A percentile compares a stretch with the other conserved stretches of the same genome.
Evolutionary conservation across 2,329 filamentous ascomycete genomes (phyloP).

Genomic region (Ceratocystis alfenasii): DNA sequence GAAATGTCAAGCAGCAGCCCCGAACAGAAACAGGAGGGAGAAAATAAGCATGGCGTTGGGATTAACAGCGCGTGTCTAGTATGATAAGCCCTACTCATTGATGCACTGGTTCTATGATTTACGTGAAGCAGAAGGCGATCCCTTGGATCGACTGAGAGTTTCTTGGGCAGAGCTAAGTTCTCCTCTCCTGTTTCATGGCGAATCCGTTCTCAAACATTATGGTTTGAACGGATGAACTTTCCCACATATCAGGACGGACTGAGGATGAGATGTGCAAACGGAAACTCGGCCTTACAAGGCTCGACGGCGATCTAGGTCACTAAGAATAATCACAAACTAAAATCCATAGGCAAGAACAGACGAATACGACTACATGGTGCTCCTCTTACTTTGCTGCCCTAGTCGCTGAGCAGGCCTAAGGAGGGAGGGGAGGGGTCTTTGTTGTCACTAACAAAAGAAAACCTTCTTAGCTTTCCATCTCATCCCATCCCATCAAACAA

Average conservation of each 20-base stretch:
- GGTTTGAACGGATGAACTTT: constrained; percentile 9
- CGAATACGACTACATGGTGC: neutral
- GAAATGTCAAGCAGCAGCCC: neutral
- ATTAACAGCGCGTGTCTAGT: no score
- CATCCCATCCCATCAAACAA: no score
- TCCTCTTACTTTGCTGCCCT: neutral
- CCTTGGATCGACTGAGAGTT: neutral
- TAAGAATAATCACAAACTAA: neutral
- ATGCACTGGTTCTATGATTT: no score
- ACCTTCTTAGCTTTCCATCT: no score
- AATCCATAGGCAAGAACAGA: neutral
- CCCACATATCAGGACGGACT: neutral
- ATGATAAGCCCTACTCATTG: no score
- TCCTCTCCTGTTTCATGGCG: neutral
- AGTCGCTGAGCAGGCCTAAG: neutral
- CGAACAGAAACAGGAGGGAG: no score
- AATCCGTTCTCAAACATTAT: neutral
- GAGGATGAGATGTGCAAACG: neutral
- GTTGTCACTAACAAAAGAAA: no score
- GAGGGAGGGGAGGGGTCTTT: no score
- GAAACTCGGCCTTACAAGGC: neutral
- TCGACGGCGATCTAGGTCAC: neutral
- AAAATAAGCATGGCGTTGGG: no score
- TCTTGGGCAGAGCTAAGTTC: neutral
- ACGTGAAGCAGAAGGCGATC: neutral